These are phyloP conservation scores for Talaromyces adpressus DNA, from an alignment of 495 filamentous ascomycete species.

Conservation along the genomic window DNA sequence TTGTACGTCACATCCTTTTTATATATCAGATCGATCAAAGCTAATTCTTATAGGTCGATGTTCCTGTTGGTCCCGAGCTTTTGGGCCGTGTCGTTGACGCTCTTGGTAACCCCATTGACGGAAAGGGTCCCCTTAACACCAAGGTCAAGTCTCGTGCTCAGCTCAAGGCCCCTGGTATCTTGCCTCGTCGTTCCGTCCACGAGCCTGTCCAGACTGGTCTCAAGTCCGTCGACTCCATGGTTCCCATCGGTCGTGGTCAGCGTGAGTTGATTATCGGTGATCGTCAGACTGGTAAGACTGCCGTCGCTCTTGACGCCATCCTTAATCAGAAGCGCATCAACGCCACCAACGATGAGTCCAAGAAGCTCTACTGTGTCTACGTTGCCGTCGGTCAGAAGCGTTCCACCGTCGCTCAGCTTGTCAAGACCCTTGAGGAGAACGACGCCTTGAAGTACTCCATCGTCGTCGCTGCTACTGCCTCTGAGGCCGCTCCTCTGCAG, in stretches of 20 bases:
- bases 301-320: constrained; percentile 95
- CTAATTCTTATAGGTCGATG: constrained; percentile 65
- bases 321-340: constrained; percentile 99
- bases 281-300: constrained; percentile 99
- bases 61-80: constrained; percentile 86
- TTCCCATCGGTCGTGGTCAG: constrained; percentile 98
- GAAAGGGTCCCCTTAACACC: constrained; percentile 93
- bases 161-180: constrained; percentile 97
- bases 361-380: constrained; percentile 99
- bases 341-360: constrained; percentile 72
- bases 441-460: constrained; percentile 99
- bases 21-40: constrained; percentile 13
- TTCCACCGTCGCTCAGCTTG: constrained; percentile 97
- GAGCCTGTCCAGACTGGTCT: constrained; percentile 98
- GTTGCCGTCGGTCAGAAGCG: constrained; percentile 99
- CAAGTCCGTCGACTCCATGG: constrained; percentile 99
- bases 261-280: constrained; percentile 99
- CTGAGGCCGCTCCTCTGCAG: constrained; percentile 89
- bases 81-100: constrained; percentile 98
- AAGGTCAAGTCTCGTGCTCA: constrained; percentile 92
- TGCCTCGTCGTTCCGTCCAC: constrained; percentile 93
- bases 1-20: constrained; percentile 55
- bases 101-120: constrained; percentile 97
- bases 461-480: constrained; percentile 93
- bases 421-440: constrained; percentile 99